A percentile compares a stretch with the other conserved stretches of the same genome.
These are phyloP conservation scores for Fusarium coicis DNA, from an alignment of 2,329 filamentous ascomycete species.

Conservation along the genomic window DNA sequence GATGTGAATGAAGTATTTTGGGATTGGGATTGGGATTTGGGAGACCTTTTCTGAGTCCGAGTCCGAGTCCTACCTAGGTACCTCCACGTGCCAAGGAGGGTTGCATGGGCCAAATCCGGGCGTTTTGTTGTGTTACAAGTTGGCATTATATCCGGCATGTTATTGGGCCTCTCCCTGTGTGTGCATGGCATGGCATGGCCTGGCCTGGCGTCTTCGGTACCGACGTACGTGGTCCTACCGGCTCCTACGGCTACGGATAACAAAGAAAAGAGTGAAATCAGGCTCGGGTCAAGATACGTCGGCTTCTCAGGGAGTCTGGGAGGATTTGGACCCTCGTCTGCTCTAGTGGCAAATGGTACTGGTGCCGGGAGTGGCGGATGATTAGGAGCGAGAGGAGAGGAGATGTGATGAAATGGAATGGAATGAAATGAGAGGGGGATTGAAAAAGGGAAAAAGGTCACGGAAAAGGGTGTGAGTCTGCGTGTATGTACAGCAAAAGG, in stretches of 20 bases:
- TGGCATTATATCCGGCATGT: not conserved
- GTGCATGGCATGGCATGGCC: not conserved
- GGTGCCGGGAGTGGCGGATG: not conserved
- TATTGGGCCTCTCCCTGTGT: constrained; percentile 6
- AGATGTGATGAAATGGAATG: not conserved
- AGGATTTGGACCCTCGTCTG: constrained; percentile 6
- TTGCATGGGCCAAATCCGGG: constrained; percentile 17
- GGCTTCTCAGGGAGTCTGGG: not conserved
- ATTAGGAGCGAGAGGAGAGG: not conserved
- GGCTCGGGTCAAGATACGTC: constrained; percentile 2
- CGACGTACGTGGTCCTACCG: constrained; percentile 7
- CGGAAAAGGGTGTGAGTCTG: not conserved
- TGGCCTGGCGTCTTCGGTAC: not conserved
- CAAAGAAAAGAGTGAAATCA: not conserved
- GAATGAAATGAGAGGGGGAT: not conserved
- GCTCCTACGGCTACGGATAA: not conserved
- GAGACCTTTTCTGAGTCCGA: not conserved
- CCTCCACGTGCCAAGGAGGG: constrained; percentile 24
- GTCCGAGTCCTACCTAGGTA: constrained; percentile 3
- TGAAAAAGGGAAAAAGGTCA: not conserved
- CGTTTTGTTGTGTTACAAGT: constrained; percentile 15
- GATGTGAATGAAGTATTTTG: not conserved
- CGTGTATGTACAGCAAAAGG: not conserved
- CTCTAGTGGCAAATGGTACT: not conserved
- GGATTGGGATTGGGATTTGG: not conserved